Evolutionary conservation across 2,329 filamentous ascomycete genomes (phyloP).

Genomic region (Dryadomyces sulphureus): DNA sequence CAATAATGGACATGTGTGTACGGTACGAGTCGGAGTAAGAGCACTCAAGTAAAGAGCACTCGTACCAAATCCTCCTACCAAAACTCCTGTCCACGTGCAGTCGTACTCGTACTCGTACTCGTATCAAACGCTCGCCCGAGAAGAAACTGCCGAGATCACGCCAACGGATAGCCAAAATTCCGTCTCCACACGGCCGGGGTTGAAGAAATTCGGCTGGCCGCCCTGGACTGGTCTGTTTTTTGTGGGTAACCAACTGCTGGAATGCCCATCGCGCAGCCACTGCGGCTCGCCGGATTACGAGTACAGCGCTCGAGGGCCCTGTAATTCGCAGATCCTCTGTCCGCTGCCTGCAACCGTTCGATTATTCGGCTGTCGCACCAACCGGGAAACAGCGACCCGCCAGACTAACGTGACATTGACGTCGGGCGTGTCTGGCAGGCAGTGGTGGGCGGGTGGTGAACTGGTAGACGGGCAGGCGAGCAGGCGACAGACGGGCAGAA

Average conservation of each 20-base stretch:
- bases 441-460: background rate
- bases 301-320: background rate
- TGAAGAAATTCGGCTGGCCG: background rate
- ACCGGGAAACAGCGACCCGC: background rate
- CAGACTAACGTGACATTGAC: constrained; percentile 1
- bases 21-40: no score
- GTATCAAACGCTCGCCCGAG: background rate
- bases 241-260: no score
- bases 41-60: no score
- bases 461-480: background rate
- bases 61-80: no score
- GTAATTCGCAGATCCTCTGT: constrained; percentile 3
- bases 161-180: background rate
- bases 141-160: background rate
- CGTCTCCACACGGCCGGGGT: background rate
- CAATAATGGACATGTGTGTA: constrained; percentile 26
- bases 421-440: background rate
- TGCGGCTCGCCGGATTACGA: no score
- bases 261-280: no score
- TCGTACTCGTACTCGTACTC: constrained; percentile 1
- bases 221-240: background rate
- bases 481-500: no score
- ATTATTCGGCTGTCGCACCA: background rate
- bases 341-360: constrained; percentile 1
- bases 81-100: background rate